phyloP scores from a whole-genome alignment of 257 asterid genomes.

The Salvia miltiorrhiza region DNA sequence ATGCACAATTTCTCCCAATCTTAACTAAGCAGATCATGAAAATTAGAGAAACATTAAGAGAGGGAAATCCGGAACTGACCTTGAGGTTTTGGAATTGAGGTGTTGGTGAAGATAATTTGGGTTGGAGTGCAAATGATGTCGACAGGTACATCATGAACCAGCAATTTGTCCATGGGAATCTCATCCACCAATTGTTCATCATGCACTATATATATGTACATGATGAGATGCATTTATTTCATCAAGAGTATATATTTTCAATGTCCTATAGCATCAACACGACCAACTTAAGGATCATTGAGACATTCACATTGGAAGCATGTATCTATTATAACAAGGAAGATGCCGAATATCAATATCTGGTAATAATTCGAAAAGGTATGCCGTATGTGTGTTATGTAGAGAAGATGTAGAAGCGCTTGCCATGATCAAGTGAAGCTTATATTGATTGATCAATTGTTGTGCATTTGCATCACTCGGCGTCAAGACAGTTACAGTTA shows the following conservation, averaged over 20 bases:
- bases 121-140: conserved; percentile 95
- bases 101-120: conserved; percentile 65
- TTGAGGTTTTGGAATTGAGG: conserved; percentile 89
- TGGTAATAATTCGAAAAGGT: background rate
- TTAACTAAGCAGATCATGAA: background rate
- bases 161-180: conserved; percentile 70
- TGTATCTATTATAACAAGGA: background rate
- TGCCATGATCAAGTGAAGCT: background rate
- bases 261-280: no score
- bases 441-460: background rate
- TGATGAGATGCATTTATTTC: no score
- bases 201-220: conserved; percentile 62
- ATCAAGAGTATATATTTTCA: no score
- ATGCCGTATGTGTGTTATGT: background rate
- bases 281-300: background rate
- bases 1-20: background rate
- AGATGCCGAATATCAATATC: background rate
- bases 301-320: background rate
- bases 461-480: background rate
- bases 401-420: background rate
- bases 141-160: conserved; percentile 86
- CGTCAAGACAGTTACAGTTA: background rate
- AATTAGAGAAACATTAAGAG: conserved; percentile 21
- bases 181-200: conserved; percentile 80
- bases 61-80: conserved; percentile 59